Evolutionary conservation across 2,329 filamentous ascomycete species (phyloP), one percentile per base, ranked within the genome.

Genomic region (Calonectria naviculata): DNA sequence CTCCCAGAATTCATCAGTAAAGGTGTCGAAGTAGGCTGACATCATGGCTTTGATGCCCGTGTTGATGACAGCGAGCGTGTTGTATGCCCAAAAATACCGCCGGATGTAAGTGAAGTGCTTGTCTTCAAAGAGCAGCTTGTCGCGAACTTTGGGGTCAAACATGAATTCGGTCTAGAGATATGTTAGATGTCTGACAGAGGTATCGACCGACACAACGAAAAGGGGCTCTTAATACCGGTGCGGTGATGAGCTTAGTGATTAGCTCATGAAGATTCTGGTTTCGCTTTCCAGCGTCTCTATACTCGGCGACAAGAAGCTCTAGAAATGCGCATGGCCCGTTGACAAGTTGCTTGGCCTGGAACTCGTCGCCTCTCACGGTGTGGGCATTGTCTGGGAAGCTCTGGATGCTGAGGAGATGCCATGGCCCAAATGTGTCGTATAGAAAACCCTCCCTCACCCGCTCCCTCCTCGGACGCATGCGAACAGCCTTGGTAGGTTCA

Each of bases 271-370:
- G 87, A 21, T 88, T 85, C 46, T 87, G 84, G 71, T 91, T 90
- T 34, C 90, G 83, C 76, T 89, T 90, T 52, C 88, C 84, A 0
- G 90, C 90, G 75, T 92, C 90, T 67, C 87, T 84, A 73, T 90
- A 92, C 76, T 93, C 91, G 0, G 87, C 85, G 2, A 90, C 84
- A 2, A 93, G 80, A 0, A 89, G 86, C 70, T 90, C 85, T 0
- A 92, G 80, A 67, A 93, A 92, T 0, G 90, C 90, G 74, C 91
- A 88, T 0, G 89, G 89, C 0, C 91, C 91, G 64, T 90, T 92
- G 61, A 89, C 84, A 71, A 90, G 91, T 60, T 87, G 86, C 73
- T 89, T 88, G 1, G 84, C 80, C 21, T 81, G 86, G 6, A 85
- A 83, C 63, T 91, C 88, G 58, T 91, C 88, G 2, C 84, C 86